Evolutionary conservation across 2,329 filamentous ascomycete genomes (phyloP).

Genomic region (Epichloe coenophiala): DNA sequence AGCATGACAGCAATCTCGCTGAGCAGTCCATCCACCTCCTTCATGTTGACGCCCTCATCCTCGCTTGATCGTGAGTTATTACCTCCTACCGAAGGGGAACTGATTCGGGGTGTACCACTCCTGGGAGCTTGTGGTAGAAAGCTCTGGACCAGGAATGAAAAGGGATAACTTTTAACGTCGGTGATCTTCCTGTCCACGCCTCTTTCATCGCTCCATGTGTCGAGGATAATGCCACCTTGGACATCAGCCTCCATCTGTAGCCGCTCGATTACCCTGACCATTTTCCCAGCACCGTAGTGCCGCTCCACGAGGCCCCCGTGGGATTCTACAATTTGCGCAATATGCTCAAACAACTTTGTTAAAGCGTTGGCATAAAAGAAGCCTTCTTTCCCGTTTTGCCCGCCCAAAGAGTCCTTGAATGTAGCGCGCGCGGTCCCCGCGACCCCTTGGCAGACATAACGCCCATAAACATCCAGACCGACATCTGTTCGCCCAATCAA

Average conservation of each 20-base stretch:
- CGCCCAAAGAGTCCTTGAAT: conserved; percentile 52
- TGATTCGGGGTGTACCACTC: conserved; percentile 51
- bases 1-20: conserved; percentile 88
- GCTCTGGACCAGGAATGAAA: conserved; percentile 92
- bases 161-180: conserved; percentile 95
- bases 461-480: conserved; percentile 85
- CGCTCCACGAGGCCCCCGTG: conserved; percentile 84
- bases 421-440: conserved; percentile 70
- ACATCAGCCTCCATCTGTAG: conserved; percentile 91
- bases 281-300: conserved; percentile 85
- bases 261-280: conserved; percentile 86
- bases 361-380: conserved; percentile 88
- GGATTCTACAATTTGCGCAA: conserved; percentile 88
- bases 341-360: conserved; percentile 91
- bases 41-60: conserved; percentile 93
- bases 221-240: conserved; percentile 87
- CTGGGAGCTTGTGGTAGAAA: conserved; percentile 63
- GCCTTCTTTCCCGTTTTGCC: conserved; percentile 44
- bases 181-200: conserved; percentile 74
- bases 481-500: conserved; percentile 81
- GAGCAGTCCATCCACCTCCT: conserved; percentile 77
- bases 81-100: conserved; percentile 57
- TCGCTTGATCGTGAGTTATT: conserved; percentile 52
- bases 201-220: conserved; percentile 89
- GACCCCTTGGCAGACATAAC: conserved; percentile 92